These are phyloP conservation scores for Chaetomium sp. DNA, from an alignment of 2,329 filamentous ascomycete genomes.

Conservation along the genomic window DNA sequence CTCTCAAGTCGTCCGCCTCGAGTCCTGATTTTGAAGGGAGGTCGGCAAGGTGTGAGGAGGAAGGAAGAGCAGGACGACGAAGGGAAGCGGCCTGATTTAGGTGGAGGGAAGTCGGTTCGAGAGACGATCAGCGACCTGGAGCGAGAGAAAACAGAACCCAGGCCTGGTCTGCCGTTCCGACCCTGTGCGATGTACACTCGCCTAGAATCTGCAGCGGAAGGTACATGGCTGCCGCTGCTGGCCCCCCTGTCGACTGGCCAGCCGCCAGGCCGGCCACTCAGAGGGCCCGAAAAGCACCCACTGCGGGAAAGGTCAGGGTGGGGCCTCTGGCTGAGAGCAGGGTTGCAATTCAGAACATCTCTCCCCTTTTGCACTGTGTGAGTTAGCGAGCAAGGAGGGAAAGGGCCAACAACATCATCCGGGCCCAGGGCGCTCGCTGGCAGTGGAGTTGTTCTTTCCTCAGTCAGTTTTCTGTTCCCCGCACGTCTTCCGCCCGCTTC, in stretches of 20 bases:
- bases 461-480: no score
- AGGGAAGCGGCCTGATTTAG: constrained; percentile 31
- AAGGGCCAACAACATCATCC: no score
- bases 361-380: neutral
- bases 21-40: constrained; percentile 29
- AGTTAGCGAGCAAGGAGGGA: neutral
- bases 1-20: constrained; percentile 24
- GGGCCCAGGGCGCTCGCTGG: no score
- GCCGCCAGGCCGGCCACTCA: constrained; percentile 18
- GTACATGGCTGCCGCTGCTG: constrained; percentile 10
- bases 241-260: constrained; percentile 18
- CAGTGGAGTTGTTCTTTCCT: no score
- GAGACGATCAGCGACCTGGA: constrained; percentile 19
- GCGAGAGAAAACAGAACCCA: constrained; percentile 19
- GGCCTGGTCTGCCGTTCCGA: constrained; percentile 23
- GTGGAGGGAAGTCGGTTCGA: constrained; percentile 21
- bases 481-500: no score
- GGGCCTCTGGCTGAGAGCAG: constrained; percentile 3
- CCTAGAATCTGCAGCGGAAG: neutral
- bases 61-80: constrained; percentile 31
- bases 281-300: constrained; percentile 17
- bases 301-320: constrained; percentile 23
- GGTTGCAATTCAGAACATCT: constrained; percentile 3
- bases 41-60: constrained; percentile 28
- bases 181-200: constrained; percentile 10